Base-by-base conservation (phyloP, 2,329 filamentous ascomycete genomes). In the Phaeomoniella chlamydospora region DNA sequence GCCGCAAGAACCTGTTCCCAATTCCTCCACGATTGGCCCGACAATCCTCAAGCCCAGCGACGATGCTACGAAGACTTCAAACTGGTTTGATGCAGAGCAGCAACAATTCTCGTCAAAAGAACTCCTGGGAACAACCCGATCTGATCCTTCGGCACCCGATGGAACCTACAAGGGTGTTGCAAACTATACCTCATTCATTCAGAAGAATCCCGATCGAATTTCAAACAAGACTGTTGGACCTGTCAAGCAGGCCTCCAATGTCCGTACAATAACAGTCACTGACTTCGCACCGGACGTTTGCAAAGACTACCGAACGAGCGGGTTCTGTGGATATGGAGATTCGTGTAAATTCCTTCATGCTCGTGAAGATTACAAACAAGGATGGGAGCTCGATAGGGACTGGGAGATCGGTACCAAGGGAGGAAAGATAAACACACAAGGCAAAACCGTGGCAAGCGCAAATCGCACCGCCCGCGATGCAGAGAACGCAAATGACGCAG, bases 251-350 rank as follows among this genome's bases (percentile, higher is more conserved):
- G 41, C 82, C 1, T 82, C 83, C 1, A 96, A 96, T 49, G 78
- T 98, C 38, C 77, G 90, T 35, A 93, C 82, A 2, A 80, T 93
- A 43, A 96, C 87, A 0, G 72, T 88, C 4, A 93, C 77, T 18
- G 90, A 98, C 53, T 96, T 84, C 53, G 80, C 82, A 0, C 85
- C 88, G 0, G 88, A 96, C 45, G 82, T 93, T 0, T 98, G 90
- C 60, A 96, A 96, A 56, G 90, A 96, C 53, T 90, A 84, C 58
- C 88, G 88, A 46, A 72, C 82, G 49, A 90, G 78, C 0, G 80
- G 80, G 1, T 79, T 75, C 51, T 80, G 73, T 46, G 72, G 68
- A 6, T 70, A 46, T 37, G 46, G 46, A 17, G 83, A 90, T 53
- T 77, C 69, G 41, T 94, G 87, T 64, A 93, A 76, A 45, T 78